A percentile compares a stretch with the other conserved stretches of the same genome.
Conservation (phyloP, 805 yeast genomes). For the Ogataea degrootiae region DNA sequence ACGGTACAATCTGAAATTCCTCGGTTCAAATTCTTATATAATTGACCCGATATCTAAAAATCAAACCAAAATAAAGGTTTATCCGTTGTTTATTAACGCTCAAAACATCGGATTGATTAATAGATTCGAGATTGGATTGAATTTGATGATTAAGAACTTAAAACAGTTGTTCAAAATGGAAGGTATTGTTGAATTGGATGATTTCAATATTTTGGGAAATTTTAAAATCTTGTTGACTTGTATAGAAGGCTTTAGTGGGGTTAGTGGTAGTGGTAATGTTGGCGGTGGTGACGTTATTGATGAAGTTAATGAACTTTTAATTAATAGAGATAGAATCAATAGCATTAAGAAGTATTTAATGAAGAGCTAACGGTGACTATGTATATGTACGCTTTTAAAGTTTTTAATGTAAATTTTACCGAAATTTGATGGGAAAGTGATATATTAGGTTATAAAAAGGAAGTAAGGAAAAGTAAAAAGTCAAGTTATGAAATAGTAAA, state of each 20-base stretch:
- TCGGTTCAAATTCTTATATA: constrained; percentile 45
- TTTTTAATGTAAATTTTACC: neutral
- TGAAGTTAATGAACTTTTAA: constrained; percentile 10
- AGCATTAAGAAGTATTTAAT: constrained; percentile 22
- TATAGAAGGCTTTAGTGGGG: constrained; percentile 11
- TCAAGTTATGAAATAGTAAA: neutral
- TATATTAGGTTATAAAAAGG: neutral
- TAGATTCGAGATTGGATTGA: constrained; percentile 47
- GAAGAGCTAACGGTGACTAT: constrained; percentile 2
- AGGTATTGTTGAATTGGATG: constrained; percentile 26
- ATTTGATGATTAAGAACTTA: constrained; percentile 41
- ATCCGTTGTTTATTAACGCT: constrained; percentile 45
- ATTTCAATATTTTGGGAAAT: constrained; percentile 29
- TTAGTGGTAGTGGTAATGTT: constrained; percentile 6
- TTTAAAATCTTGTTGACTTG: constrained; percentile 32
- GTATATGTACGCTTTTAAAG: neutral
- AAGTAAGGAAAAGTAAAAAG: neutral
- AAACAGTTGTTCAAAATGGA: constrained; percentile 37
- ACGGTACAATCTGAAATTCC: constrained; percentile 44
- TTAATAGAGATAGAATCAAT: constrained; percentile 23
- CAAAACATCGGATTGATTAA: constrained; percentile 33
- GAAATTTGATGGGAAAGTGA: neutral
- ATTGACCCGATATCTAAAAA: constrained; percentile 42
- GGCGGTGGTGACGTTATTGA: constrained; percentile 6
- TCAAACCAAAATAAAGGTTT: constrained; percentile 32